These are phyloP conservation scores for Pseudocercospora crystallina DNA, from an alignment of 2,329 filamentous ascomycete genomes.

Conservation along the genomic window DNA sequence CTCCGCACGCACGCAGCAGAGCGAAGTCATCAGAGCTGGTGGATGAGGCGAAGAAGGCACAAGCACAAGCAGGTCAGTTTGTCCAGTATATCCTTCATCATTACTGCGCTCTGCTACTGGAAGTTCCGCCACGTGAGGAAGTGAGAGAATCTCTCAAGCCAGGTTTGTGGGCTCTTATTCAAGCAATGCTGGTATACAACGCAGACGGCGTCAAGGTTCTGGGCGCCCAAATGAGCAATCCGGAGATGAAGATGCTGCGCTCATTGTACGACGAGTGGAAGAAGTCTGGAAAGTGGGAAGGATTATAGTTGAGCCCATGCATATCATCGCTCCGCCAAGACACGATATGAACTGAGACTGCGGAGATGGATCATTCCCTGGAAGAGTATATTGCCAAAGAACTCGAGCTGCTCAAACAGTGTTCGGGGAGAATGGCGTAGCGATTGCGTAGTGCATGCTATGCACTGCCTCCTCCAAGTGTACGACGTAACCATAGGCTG, in stretches of 20 bases:
- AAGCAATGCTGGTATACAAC: slow-evolving; percentile 48
- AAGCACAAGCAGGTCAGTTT: slow-evolving; percentile 58
- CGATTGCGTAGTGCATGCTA: background rate
- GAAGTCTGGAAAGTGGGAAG: slow-evolving; percentile 36
- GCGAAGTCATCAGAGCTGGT: slow-evolving; percentile 43
- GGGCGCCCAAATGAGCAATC: slow-evolving; percentile 53
- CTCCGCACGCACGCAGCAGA: slow-evolving; percentile 50
- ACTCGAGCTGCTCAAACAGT: too few relatives aligned
- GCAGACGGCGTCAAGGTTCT: slow-evolving; percentile 51
- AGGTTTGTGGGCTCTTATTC: slow-evolving; percentile 54
- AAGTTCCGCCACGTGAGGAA: slow-evolving; percentile 48
- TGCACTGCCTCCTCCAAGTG: background rate
- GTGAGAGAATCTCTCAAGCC: slow-evolving; percentile 55
- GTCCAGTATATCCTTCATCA: slow-evolving; percentile 58
- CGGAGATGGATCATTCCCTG: background rate
- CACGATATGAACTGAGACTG: background rate
- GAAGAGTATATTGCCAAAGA: background rate
- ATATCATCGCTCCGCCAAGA: too few relatives aligned
- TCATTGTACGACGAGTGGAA: slow-evolving; percentile 54
- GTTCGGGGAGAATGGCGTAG: background rate
- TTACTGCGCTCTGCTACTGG: slow-evolving; percentile 56
- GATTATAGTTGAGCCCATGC: slow-evolving; percentile 6
- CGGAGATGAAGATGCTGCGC: slow-evolving; percentile 54
- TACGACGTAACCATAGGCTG: background rate
- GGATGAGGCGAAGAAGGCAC: slow-evolving; percentile 60